Conservation (phyloP, 768 basidiomycete species). For the Paxillus involutus region DNA sequence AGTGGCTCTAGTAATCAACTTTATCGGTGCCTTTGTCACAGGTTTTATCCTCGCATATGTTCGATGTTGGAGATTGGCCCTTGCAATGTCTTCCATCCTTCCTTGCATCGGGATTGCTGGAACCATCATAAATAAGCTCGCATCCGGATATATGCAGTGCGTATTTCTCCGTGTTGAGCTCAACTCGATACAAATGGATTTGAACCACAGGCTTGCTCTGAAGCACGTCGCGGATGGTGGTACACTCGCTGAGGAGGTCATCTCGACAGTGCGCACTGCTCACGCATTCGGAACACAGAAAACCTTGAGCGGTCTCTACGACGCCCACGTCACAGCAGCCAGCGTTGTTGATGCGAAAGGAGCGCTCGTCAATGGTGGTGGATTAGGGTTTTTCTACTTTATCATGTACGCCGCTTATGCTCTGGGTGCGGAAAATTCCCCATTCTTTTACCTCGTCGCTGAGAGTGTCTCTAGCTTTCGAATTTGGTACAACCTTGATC, state of each 20-base stretch:
- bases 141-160: slow-evolving; percentile 65
- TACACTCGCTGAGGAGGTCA: slow-evolving; percentile 88
- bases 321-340: slow-evolving; percentile 55
- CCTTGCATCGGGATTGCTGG: slow-evolving; percentile 82
- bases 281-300: slow-evolving; percentile 88
- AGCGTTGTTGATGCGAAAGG: slow-evolving; percentile 54
- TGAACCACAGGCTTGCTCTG: slow-evolving; percentile 53
- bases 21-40: slow-evolving; percentile 67
- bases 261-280: slow-evolving; percentile 86
- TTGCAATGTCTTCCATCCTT: slow-evolving; percentile 78
- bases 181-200: slow-evolving; percentile 3
- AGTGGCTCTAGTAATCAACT: slow-evolving; percentile 67
- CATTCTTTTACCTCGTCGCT: neutral
- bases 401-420: slow-evolving; percentile 77
- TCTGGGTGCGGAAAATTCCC: slow-evolving; percentile 44
- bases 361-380: slow-evolving; percentile 57
- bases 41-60: slow-evolving; percentile 78
- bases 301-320: slow-evolving; percentile 63
- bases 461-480: slow-evolving; percentile 58
- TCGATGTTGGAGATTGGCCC: slow-evolving; percentile 77
- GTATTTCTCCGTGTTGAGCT: slow-evolving; percentile 26
- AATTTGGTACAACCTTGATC: slow-evolving; percentile 87
- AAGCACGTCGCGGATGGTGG: slow-evolving; percentile 78
- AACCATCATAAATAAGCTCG: slow-evolving; percentile 65
- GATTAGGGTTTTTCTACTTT: slow-evolving; percentile 78